Conservation (phyloP, 139 green algal species). For the Limnomonas spitsbergensis region DNA sequence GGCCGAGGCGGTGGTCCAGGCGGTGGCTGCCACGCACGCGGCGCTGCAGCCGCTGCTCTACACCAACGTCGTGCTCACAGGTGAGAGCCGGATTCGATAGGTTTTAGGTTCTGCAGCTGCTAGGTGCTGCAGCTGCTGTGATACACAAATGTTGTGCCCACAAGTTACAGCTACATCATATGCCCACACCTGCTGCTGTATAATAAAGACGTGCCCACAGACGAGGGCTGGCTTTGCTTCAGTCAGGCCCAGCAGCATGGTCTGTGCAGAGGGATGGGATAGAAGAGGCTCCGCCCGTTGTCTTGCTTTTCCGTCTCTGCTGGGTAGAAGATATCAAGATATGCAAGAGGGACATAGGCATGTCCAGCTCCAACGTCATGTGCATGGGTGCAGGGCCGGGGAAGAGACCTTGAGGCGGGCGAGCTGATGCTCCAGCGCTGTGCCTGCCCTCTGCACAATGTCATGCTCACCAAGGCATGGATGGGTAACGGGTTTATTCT, state of each 20-base stretch:
- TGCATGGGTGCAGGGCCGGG: no score
- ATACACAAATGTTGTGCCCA: slow-evolving; percentile 73
- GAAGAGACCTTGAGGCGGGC: no score
- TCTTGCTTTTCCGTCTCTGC: no score
- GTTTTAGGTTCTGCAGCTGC: neutral
- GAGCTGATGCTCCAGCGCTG: no score
- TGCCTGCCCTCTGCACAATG: no score
- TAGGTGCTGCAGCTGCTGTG: slow-evolving; percentile 62
- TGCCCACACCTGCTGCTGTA: neutral
- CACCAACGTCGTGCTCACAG: slow-evolving; percentile 70
- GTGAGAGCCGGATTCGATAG: slow-evolving; percentile 17
- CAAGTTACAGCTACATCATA: neutral
- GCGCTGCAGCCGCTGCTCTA: slow-evolving; percentile 74
- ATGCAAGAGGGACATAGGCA: no score
- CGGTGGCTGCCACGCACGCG: slow-evolving; percentile 41
- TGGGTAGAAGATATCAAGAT: neutral
- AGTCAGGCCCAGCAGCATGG: neutral
- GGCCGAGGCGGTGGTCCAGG: slow-evolving; percentile 49
- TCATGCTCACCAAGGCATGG: no score
- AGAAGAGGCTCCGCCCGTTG: no score
- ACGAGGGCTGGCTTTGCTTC: neutral
- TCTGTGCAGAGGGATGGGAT: neutral
- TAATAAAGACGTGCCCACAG: neutral
- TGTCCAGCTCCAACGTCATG: no score
- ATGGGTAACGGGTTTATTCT: neutral